Conservation (phyloP, 441 rosid species). For the Adansonia gregorii region DNA sequence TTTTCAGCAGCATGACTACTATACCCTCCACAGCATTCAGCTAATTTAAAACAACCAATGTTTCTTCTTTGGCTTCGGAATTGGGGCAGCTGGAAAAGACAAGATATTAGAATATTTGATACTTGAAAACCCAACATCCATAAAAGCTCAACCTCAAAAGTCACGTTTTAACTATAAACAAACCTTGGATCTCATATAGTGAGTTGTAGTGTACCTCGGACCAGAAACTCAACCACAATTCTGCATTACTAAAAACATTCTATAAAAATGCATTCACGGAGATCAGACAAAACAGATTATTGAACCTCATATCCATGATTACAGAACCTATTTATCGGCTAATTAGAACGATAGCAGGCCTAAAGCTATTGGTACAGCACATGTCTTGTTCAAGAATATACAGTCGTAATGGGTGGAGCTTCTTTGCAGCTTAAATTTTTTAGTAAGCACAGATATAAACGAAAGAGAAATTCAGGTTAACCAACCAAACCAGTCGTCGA, state of each 20-base stretch:
- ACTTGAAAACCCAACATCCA: not conserved
- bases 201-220: conserved; percentile 97
- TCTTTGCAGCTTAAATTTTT: not conserved
- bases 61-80: conserved; percentile 81
- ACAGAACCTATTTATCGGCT: not conserved
- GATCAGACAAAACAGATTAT: not conserved
- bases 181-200: conserved; percentile 82
- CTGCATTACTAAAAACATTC: conserved; percentile 51
- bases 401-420: not conserved
- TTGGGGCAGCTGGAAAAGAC: conserved; percentile 63
- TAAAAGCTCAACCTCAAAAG: not conserved
- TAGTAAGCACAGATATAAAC: not conserved
- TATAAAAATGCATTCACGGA: not conserved
- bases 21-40: conserved; percentile 21
- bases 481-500: not conserved
- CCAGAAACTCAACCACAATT: conserved; percentile 98
- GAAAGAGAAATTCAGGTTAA: not conserved
- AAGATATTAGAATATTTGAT: conserved; percentile 22
- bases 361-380: not conserved
- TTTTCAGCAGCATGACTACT: not conserved
- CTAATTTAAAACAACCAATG: conserved; percentile 84
- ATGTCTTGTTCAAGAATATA: conserved; percentile 15
- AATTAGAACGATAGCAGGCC: not conserved
- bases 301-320: not conserved
- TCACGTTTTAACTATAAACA: conserved; percentile 27